Conservation (phyloP, 2,329 filamentous ascomycete genomes). For the Neoscytalidium dimidiatum region DNA sequence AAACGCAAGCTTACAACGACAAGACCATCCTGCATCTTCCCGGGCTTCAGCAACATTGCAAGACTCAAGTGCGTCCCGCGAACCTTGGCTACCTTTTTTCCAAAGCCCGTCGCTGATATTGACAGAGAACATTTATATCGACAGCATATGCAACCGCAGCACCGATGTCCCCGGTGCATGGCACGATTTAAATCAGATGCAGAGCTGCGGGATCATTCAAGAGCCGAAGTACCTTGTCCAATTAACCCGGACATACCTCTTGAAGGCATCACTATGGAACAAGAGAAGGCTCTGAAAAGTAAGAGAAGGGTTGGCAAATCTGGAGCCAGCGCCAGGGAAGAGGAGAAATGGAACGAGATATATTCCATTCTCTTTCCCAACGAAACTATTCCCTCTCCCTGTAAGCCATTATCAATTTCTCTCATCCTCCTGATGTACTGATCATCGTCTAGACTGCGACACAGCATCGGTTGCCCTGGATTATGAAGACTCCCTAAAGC, state of each 20-base stretch:
- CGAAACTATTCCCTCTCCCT: background rate
- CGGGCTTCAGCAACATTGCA: background rate
- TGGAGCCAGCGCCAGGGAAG: background rate
- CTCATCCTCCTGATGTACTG: background rate
- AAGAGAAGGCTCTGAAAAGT: conserved; percentile 13
- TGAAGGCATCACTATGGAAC: background rate
- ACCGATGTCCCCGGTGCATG: background rate
- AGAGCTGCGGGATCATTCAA: background rate
- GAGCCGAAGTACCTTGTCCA: background rate
- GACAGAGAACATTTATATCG: background rate
- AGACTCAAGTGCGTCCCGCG: background rate
- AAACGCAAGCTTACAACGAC: background rate
- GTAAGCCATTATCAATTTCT: background rate
- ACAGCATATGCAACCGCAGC: background rate
- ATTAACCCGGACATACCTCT: background rate
- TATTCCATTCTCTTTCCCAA: background rate
- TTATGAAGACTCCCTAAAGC: background rate
- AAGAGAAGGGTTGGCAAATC: background rate
- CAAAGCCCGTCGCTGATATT: background rate
- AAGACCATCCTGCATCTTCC: background rate
- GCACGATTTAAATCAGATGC: background rate
- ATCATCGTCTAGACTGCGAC: background rate
- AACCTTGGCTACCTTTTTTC: background rate
- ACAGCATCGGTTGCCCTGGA: background rate
- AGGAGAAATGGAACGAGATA: background rate